phyloP scores from a whole-genome alignment of 2,329 filamentous ascomycete species.

The Hawksworthiomyces lignivorus region DNA sequence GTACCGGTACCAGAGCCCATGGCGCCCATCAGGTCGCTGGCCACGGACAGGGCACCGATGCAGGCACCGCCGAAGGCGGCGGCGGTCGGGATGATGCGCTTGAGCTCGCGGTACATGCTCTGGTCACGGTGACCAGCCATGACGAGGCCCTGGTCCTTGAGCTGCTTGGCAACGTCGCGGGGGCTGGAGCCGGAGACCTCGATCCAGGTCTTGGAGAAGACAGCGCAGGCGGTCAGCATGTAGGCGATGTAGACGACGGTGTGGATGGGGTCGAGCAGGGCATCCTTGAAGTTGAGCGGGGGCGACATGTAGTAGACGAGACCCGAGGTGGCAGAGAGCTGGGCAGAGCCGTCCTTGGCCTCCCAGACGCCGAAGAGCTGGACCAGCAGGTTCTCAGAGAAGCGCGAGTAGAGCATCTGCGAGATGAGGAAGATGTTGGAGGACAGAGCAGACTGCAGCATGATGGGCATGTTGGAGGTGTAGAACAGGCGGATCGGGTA shows the following conservation, averaged over 20 bases:
- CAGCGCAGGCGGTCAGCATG: constrained; percentile 87
- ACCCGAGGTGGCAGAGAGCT: constrained; percentile 88
- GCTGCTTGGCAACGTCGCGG: constrained; percentile 96
- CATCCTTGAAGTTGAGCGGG: constrained; percentile 94
- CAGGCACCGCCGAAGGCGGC: constrained; percentile 98
- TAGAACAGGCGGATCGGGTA: constrained; percentile 99
- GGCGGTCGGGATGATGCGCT: constrained; percentile 97
- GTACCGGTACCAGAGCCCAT: constrained; percentile 97
- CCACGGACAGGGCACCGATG: constrained; percentile 94
- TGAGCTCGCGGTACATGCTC: constrained; percentile 99
- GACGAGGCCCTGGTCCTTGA: constrained; percentile 98
- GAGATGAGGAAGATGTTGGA: constrained; percentile 99
- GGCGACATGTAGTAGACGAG: constrained; percentile 99
- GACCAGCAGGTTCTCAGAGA: constrained; percentile 97
- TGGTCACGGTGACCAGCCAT: constrained; percentile 99
- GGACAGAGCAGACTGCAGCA: constrained; percentile 96
- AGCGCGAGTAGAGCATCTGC: constrained; percentile 98
- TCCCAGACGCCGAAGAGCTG: constrained; percentile 98
- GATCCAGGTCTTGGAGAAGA: constrained; percentile 99
- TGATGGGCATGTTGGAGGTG: constrained; percentile 99
- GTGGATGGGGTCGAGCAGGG: constrained; percentile 93
- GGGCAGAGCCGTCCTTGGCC: constrained; percentile 88
- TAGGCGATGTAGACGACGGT: constrained; percentile 92
- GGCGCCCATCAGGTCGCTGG: constrained; percentile 90
- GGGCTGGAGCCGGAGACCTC: constrained; percentile 97